Evolutionary conservation across 1,284 basidiomycete genomes (phyloP), one percentile per base, ranked within the genome.

Genomic region (Marasmius oreades): DNA sequence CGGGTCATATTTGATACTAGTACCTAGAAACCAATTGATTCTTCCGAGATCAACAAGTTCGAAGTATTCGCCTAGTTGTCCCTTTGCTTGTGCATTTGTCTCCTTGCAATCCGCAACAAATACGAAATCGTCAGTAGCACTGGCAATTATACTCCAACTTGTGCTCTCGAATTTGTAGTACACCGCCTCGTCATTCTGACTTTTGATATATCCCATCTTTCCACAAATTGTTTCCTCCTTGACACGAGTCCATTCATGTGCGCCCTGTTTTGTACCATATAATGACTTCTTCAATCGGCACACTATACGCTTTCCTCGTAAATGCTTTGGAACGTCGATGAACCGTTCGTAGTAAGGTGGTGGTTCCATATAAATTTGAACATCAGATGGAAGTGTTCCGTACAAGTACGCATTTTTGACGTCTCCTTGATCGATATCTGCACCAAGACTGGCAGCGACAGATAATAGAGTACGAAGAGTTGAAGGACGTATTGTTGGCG

Each of bases 91-190:
- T 24, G 18, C 31, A 46, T 57, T 50, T n/a, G 37, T 26, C 11
- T 48, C 20, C n/a, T 39, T 55, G 5, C 61, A 65, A 33, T 67
- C 57, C 10, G 64, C 56, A 28, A 69, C 61, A 26, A 67, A 66
- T 3, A 67, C 66, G 59, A 73, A 70, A 53, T 73, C 66, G 42
- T 73, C 66, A 22, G 70, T 68, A 42, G 70, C 64, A 1, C 61
- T 61, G 14, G 68, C 64, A 26, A 73, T 52, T n/a, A 69, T 64
- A 6, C 59, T 61, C 43, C 61, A 66, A 10, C 56, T 60, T n/a
- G 58, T 55, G 47, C 59, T 56, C 12, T 58, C 44, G 14, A 61
- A 44, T 37, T 62, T 63, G 53, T 64, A 64, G 57, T 66, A 72
- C 16, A 70, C 54, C 18, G 64, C 62, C 14, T 66, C 57, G 37